These are phyloP conservation scores for Fraxinus quadrangulata DNA, from an alignment of 257 asterid genomes.

Conservation along the genomic window DNA sequence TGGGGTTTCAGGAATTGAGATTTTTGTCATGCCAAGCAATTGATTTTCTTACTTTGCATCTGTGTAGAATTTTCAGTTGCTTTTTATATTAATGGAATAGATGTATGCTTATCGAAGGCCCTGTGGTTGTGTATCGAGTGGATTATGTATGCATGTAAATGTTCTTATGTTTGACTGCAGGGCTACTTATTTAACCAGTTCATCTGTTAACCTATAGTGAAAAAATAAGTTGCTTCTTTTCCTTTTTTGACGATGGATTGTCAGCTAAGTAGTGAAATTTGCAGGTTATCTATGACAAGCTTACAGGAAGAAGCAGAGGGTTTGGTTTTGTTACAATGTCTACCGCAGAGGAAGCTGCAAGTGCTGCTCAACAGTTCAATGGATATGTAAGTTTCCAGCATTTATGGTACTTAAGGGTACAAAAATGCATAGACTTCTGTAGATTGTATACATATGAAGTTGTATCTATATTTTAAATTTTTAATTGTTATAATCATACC, in stretches of 20 bases:
- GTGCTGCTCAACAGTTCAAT: constrained; percentile 70
- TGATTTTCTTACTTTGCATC: background rate
- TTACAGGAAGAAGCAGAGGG: constrained; percentile 83
- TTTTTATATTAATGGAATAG: background rate
- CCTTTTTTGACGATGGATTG: background rate
- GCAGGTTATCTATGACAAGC: constrained; percentile 92
- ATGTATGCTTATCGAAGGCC: background rate
- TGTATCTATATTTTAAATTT: background rate
- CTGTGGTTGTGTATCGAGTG: background rate
- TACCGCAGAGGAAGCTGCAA: constrained; percentile 62
- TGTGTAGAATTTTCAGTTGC: background rate
- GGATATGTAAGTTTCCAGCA: constrained; percentile 63
- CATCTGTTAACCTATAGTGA: background rate
- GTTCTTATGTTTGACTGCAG: too few species aligned
- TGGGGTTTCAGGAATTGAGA: background rate
- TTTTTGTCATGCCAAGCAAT: background rate
- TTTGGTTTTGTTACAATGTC: constrained; percentile 95
- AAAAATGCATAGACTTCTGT: background rate
- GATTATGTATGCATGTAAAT: background rate
- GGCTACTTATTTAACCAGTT: background rate
- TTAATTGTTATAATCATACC: background rate
- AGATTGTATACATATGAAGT: background rate
- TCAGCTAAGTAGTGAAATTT: background rate
- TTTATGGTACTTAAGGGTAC: background rate
- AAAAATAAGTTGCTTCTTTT: background rate